A percentile compares a stretch with the other conserved stretches of the same genome.
Conservation (phyloP, 164 flowering plant genomes). For the Aristolochia fimbriata region DNA sequence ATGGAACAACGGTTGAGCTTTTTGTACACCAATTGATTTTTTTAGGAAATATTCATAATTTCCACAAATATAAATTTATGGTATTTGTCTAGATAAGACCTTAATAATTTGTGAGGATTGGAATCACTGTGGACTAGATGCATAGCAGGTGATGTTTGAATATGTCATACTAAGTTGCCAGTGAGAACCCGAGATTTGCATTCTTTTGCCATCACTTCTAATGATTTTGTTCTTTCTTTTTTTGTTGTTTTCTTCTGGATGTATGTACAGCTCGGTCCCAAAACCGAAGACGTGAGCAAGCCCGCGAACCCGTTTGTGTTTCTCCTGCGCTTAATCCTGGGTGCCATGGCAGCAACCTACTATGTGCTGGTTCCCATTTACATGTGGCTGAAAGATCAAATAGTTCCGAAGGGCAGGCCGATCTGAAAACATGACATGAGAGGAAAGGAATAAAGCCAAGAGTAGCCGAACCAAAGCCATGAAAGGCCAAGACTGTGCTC, state of each 20-base stretch:
- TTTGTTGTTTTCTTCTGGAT: background rate
- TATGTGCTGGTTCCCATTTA: conserved; percentile 79
- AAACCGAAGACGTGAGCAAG: conserved; percentile 38
- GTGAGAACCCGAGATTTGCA: background rate
- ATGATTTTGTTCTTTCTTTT: background rate
- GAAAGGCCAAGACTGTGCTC: no score
- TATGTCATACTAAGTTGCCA: no score
- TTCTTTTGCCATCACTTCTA: background rate
- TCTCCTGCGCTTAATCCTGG: conserved; percentile 59
- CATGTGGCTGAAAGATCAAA: conserved; percentile 93
- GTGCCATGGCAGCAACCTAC: conserved; percentile 60
- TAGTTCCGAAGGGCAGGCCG: conserved; percentile 74
- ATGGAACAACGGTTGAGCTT: no score
- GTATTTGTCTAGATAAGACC: no score
- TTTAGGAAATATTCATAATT: no score
- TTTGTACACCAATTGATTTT: no score
- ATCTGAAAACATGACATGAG: conserved; percentile 23
- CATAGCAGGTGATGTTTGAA: no score
- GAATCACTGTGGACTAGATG: no score
- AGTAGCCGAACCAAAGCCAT: background rate
- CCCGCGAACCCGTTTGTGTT: conserved; percentile 36
- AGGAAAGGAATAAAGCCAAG: background rate
- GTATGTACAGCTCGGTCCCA: conserved; percentile 47
- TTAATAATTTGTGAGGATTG: no score
- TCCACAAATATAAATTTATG: no score